Percentiles rank a stretch among this genome's conserved stretches.
These are phyloP conservation scores for Brasenia schreberi DNA, from an alignment of 164 flowering plant species.

Conservation along the genomic window DNA sequence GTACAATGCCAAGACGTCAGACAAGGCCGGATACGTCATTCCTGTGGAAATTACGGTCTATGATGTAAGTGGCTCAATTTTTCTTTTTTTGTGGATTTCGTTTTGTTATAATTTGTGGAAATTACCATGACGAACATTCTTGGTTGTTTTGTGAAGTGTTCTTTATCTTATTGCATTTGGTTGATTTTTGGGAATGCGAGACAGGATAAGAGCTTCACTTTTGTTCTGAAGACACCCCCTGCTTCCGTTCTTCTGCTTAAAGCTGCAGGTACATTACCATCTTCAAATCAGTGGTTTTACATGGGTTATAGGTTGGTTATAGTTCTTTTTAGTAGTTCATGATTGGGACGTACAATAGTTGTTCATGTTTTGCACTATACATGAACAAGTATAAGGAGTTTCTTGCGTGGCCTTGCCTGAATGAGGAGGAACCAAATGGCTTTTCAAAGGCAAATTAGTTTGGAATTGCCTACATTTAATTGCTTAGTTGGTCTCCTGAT, in stretches of 20 bases:
- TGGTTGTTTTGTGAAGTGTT: neutral
- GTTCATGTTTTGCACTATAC: no score
- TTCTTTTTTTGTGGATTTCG: neutral
- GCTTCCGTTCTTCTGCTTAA: constrained; percentile 89
- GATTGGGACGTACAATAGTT: no score
- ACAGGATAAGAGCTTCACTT: constrained; percentile 96
- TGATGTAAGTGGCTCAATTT: constrained; percentile 40
- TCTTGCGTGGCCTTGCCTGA: no score
- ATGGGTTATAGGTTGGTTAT: no score
- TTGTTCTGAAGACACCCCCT: constrained; percentile 89
- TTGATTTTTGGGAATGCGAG: neutral
- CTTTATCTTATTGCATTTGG: neutral
- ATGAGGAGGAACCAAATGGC: no score
- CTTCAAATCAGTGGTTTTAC: neutral
- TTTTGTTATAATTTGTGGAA: no score
- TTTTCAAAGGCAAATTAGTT: no score
- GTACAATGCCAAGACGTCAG: constrained; percentile 94
- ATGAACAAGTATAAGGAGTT: no score
- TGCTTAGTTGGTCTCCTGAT: no score
- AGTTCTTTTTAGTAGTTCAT: no score
- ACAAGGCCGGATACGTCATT: constrained; percentile 87
- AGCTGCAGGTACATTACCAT: constrained; percentile 61
- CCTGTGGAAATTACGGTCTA: constrained; percentile 95
- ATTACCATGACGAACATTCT: neutral
- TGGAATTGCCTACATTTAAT: no score